Evolutionary conservation across 495 filamentous ascomycete genomes (phyloP).

Genomic region (Thozetella sp.): DNA sequence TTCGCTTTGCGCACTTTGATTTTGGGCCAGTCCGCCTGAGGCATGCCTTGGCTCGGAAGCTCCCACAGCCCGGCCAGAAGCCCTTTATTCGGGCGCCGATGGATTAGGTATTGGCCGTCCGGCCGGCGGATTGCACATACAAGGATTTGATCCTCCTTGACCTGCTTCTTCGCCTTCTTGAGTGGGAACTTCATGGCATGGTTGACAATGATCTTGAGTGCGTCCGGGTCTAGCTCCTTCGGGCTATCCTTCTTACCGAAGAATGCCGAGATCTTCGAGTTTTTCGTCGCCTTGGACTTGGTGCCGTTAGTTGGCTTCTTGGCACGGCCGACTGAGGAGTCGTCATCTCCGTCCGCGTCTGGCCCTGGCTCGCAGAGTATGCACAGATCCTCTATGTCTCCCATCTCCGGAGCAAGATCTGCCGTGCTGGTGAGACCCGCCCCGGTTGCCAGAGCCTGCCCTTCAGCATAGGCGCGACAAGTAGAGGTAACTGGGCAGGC

Average conservation of each 20-base stretch:
- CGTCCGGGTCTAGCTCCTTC: background rate
- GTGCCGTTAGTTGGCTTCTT: slow-evolving; percentile 1
- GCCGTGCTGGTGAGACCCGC: slow-evolving; percentile 4
- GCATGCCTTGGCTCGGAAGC: slow-evolving; percentile 36
- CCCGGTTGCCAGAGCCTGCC: slow-evolving; percentile 20
- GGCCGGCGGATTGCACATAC: slow-evolving; percentile 40
- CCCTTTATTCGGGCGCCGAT: slow-evolving; percentile 41
- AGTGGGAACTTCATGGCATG: slow-evolving; percentile 43
- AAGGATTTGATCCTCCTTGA: slow-evolving; percentile 42
- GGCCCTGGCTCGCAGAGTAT: slow-evolving; percentile 34
- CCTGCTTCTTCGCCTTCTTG: slow-evolving; percentile 37
- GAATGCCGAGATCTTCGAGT: slow-evolving; percentile 26
- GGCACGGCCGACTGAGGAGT: background rate
- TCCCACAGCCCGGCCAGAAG: slow-evolving; percentile 48
- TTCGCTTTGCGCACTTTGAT: slow-evolving; percentile 18
- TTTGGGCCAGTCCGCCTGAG: slow-evolving; percentile 17
- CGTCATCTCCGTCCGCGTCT: slow-evolving; percentile 14
- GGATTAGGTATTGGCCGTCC: slow-evolving; percentile 39
- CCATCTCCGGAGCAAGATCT: background rate
- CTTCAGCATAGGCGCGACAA: slow-evolving; percentile 43
- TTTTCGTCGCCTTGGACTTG: slow-evolving; percentile 7
- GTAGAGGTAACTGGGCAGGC: slow-evolving; percentile 39
- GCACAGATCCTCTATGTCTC: slow-evolving; percentile 44
- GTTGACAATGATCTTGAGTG: slow-evolving; percentile 25
- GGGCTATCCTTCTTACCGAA: slow-evolving; percentile 10